Evolutionary conservation across 768 basidiomycete genomes (phyloP).

Genomic region (Lentinula guzmanii): DNA sequence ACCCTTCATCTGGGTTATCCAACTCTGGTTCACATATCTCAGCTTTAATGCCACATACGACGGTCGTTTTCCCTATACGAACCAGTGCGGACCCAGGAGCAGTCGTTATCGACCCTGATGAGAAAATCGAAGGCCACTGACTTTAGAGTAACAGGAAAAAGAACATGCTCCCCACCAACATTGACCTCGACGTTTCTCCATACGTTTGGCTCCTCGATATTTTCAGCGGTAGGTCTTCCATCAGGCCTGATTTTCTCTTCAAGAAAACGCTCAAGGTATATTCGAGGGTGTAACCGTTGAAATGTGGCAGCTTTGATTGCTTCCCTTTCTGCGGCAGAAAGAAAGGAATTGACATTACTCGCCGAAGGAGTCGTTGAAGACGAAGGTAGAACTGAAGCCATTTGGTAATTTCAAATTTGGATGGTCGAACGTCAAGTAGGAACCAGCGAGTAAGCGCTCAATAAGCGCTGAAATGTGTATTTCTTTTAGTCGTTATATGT

Average conservation of each 20-base stretch:
- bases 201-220: conserved; percentile 30
- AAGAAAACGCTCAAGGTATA: conserved; percentile 85
- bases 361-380: not conserved
- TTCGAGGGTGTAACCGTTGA: conserved; percentile 83
- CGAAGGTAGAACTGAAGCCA: not conserved
- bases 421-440: not conserved
- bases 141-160: not conserved
- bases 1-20: conserved; percentile 69
- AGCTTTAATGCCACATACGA: conserved; percentile 94
- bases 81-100: conserved; percentile 92
- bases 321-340: conserved; percentile 12
- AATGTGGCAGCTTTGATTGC: conserved; percentile 55
- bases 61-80: conserved; percentile 85
- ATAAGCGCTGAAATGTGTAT: too few relatives aligned
- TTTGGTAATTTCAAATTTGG: not conserved
- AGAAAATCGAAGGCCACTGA: conserved; percentile 1
- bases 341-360: not conserved
- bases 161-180: conserved; percentile 51
- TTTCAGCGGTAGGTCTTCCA: conserved; percentile 39
- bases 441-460: too few relatives aligned
- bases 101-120: conserved; percentile 84
- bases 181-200: conserved; percentile 80
- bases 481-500: too few relatives aligned
- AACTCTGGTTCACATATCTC: conserved; percentile 91
- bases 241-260: conserved; percentile 77